These are phyloP conservation scores for Aspergillus bertholletiae DNA, from an alignment of 495 filamentous ascomycete species.

Conservation along the genomic window DNA sequence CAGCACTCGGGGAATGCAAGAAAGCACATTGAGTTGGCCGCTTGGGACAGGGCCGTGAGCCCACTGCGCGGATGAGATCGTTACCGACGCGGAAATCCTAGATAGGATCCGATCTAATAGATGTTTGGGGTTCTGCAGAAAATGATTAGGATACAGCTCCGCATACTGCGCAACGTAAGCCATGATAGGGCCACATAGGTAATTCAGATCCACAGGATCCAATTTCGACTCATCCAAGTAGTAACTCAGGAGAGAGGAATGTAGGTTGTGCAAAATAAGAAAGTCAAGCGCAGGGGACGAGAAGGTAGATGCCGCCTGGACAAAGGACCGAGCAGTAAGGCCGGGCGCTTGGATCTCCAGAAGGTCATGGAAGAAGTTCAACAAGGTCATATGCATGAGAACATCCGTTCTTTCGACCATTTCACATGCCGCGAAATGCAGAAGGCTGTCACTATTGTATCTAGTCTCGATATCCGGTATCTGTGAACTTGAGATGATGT, in stretches of 20 bases:
- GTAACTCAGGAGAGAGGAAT: conserved; percentile 45
- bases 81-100: conserved; percentile 41
- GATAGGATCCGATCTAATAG: conserved; percentile 43
- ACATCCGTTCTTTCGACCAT: conserved; percentile 76
- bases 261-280: conserved; percentile 48
- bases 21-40: conserved; percentile 53
- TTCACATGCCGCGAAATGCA: conserved; percentile 68
- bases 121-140: conserved; percentile 38
- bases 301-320: conserved; percentile 36
- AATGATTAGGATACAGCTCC: conserved; percentile 50
- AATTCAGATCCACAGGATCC: conserved; percentile 49
- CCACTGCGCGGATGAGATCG: conserved; percentile 46
- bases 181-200: conserved; percentile 51
- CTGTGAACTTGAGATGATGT: conserved; percentile 54
- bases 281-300: conserved; percentile 56
- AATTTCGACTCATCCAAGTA: conserved; percentile 51
- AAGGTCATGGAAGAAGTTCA: conserved; percentile 72
- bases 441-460: conserved; percentile 55
- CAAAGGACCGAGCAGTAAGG: conserved; percentile 27
- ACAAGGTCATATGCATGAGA: conserved; percentile 74
- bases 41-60: conserved; percentile 47
- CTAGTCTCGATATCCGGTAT: conserved; percentile 56
- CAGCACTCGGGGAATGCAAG: conserved; percentile 52
- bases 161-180: conserved; percentile 57
- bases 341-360: conserved; percentile 46